Conservation (phyloP, 352 stramenopile species). For the Phytophthora crassamura region DNA sequence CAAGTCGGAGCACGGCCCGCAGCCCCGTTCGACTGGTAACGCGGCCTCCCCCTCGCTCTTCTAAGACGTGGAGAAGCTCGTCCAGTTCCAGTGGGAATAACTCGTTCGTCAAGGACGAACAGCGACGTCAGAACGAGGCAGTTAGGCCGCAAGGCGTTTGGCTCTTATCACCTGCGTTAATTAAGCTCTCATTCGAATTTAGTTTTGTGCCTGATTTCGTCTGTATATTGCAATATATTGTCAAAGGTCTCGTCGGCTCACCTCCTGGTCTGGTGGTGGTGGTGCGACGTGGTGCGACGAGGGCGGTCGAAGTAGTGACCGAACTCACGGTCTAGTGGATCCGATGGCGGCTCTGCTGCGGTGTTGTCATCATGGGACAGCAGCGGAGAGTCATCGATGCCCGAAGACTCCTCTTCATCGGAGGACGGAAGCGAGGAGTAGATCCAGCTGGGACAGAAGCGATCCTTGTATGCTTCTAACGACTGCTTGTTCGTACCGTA, state of each 20-base stretch:
- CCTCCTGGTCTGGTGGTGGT: conserved; percentile 14
- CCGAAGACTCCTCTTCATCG: conserved; percentile 69
- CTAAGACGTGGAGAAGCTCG: conserved; percentile 37
- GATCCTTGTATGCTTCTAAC: conserved; percentile 74
- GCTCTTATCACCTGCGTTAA: conserved; percentile 30
- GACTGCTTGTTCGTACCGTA: conserved; percentile 81
- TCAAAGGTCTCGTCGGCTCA: conserved; percentile 14
- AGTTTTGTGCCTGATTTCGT: conserved; percentile 3
- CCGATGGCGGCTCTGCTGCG: conserved; percentile 16
- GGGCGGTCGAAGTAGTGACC: conserved; percentile 45
- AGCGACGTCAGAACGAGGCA: conserved; percentile 19
- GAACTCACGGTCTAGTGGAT: conserved; percentile 48
- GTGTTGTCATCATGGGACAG: conserved; percentile 24
- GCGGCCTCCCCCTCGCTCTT: conserved; percentile 72
- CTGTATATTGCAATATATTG: conserved; percentile 3
- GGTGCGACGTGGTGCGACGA: conserved; percentile 23
- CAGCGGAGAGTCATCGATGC: conserved; percentile 53
- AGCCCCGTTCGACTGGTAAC: conserved; percentile 27
- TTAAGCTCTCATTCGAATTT: conserved; percentile 33
- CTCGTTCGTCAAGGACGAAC: neutral
- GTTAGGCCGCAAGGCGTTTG: conserved; percentile 29
- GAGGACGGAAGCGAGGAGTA: conserved; percentile 67
- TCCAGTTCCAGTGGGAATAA: conserved; percentile 2
- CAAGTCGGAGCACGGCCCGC: conserved; percentile 55
- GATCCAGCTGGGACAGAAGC: conserved; percentile 70